Evolutionary conservation across 2,329 filamentous ascomycete genomes (phyloP).

Genomic region (Penicillium rolfsii): DNA sequence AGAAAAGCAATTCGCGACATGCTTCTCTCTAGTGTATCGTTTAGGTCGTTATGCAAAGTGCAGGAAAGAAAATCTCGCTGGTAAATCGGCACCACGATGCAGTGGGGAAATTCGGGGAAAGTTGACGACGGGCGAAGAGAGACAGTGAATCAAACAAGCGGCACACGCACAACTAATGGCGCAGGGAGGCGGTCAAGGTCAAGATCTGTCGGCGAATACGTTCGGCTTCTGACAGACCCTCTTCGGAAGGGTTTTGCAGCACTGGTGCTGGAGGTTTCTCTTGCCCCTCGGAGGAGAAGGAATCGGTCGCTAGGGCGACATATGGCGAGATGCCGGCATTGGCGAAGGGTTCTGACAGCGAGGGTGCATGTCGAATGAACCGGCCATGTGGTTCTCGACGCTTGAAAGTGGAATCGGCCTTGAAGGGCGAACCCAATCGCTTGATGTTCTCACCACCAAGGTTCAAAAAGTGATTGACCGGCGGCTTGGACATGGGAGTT

Average conservation of each 20-base stretch:
- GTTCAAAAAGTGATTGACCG: slow-evolving; percentile 35
- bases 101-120: slow-evolving; percentile 27
- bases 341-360: slow-evolving; percentile 50
- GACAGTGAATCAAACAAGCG: background rate
- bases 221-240: slow-evolving; percentile 44
- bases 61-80: slow-evolving; percentile 22
- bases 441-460: slow-evolving; percentile 47
- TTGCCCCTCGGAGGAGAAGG: slow-evolving; percentile 23
- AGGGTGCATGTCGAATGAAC: slow-evolving; percentile 46
- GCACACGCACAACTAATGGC: slow-evolving; percentile 26
- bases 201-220: slow-evolving; percentile 45
- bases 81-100: slow-evolving; percentile 28
- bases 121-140: background rate
- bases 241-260: slow-evolving; percentile 40
- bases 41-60: slow-evolving; percentile 35
- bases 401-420: slow-evolving; percentile 42
- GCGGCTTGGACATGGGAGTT: slow-evolving; percentile 27
- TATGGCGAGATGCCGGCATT: slow-evolving; percentile 29
- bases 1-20: slow-evolving; percentile 9
- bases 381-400: slow-evolving; percentile 37
- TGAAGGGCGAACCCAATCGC: slow-evolving; percentile 54
- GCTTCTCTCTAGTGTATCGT: slow-evolving; percentile 28
- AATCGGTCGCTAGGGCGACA: slow-evolving; percentile 20
- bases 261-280: slow-evolving; percentile 19
- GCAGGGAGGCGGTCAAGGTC: slow-evolving; percentile 40